Conservation (phyloP, 495 filamentous ascomycete species). For the Annulohypoxylon stygium region DNA sequence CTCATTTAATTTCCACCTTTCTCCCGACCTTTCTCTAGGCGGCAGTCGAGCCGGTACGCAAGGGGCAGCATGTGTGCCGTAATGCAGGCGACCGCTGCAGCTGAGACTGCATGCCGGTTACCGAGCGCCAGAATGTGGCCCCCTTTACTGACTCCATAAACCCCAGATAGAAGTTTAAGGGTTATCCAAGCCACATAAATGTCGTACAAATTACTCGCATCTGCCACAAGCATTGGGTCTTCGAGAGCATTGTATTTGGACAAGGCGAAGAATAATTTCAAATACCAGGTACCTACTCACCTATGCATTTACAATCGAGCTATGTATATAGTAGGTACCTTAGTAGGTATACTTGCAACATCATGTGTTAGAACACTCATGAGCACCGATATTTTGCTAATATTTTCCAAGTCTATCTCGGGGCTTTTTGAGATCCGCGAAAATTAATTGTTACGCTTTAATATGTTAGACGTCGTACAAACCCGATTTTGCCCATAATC, state of each 20-base stretch:
- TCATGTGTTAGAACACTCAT: not conserved
- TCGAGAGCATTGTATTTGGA: not conserved
- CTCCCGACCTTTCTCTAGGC: constrained; percentile 13
- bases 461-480: constrained; percentile 1
- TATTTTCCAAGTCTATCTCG: not conserved
- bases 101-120: constrained; percentile 32
- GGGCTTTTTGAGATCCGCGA: not conserved
- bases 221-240: not conserved
- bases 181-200: constrained; percentile 16
- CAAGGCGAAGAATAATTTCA: not conserved
- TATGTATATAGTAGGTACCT: not conserved
- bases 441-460: constrained; percentile 9
- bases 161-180: constrained; percentile 3
- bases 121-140: constrained; percentile 19
- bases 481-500: not conserved
- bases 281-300: not conserved
- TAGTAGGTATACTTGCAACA: not conserved
- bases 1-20: constrained; percentile 16
- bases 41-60: constrained; percentile 14
- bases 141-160: constrained; percentile 14
- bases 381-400: not conserved
- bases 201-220: constrained; percentile 12
- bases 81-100: constrained; percentile 25
- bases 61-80: constrained; percentile 29
- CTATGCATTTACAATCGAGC: not conserved